phyloP scores from a whole-genome alignment of 805 yeast genomes.

The Nakazawaea molendinolei region DNA sequence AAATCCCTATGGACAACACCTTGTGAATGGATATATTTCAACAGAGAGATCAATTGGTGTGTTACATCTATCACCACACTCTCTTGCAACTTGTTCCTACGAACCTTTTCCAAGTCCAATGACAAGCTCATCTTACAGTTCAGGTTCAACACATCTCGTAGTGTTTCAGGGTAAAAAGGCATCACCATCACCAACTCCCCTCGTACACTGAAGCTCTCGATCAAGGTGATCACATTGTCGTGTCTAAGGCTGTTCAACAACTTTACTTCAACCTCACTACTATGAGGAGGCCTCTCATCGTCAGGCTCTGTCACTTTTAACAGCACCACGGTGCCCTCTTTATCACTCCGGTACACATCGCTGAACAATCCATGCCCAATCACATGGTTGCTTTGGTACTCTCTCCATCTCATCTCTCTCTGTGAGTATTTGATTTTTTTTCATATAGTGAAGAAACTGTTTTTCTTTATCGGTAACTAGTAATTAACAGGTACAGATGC shows the following conservation, averaged over 20 bases:
- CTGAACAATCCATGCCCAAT: slow-evolving; percentile 32
- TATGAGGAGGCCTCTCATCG: slow-evolving; percentile 49
- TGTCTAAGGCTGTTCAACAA: slow-evolving; percentile 23
- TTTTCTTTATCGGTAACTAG: no score
- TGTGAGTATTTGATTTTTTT: no score
- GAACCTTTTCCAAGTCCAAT: slow-evolving; percentile 7
- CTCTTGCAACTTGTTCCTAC: slow-evolving; percentile 15
- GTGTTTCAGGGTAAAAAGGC: slow-evolving; percentile 31
- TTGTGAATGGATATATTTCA: slow-evolving; percentile 58
- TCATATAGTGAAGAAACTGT: no score
- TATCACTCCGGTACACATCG: slow-evolving; percentile 30
- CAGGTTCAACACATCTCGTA: slow-evolving; percentile 27
- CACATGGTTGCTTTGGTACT: neutral
- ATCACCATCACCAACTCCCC: slow-evolving; percentile 34
- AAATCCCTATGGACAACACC: slow-evolving; percentile 69
- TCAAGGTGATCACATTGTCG: slow-evolving; percentile 15
- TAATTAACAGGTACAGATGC: no score
- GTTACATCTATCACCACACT: slow-evolving; percentile 25
- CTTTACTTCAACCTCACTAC: slow-evolving; percentile 36
- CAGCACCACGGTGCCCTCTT: slow-evolving; percentile 27
- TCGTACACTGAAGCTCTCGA: slow-evolving; percentile 15
- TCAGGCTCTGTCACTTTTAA: slow-evolving; percentile 43
- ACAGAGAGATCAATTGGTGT: slow-evolving; percentile 34
- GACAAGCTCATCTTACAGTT: slow-evolving; percentile 23
- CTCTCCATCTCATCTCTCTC: no score